Conservation (phyloP, 768 basidiomycete genomes). For the Aureoboletus auriporus region DNA sequence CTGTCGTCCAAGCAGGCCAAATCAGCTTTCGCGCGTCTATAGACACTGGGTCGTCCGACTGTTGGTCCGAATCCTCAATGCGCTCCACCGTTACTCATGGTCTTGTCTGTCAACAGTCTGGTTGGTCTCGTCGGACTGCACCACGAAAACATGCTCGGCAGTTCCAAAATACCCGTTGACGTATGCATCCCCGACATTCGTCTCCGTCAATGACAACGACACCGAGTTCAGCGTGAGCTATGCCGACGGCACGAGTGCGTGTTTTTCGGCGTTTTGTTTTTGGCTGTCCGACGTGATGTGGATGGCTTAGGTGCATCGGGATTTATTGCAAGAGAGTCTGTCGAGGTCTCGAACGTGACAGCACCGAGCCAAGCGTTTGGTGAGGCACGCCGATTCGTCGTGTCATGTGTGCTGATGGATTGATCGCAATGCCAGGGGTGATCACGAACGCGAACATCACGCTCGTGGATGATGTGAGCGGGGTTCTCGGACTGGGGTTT, state of each 20-base stretch:
- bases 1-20: constrained; percentile 54
- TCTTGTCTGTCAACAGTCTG: constrained; percentile 47
- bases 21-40: constrained; percentile 66
- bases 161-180: constrained; percentile 69
- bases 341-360: constrained; percentile 58
- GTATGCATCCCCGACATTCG: constrained; percentile 65
- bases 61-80: constrained; percentile 13
- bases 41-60: constrained; percentile 61
- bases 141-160: constrained; percentile 46
- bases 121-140: constrained; percentile 64
- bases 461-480: constrained; percentile 61
- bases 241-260: constrained; percentile 66
- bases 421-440: constrained; percentile 41
- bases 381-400: constrained; percentile 29
- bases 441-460: constrained; percentile 60
- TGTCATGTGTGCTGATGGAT: neutral
- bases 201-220: constrained; percentile 53
- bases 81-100: neutral
- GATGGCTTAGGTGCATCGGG: constrained; percentile 48
- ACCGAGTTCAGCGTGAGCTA: constrained; percentile 60
- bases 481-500: constrained; percentile 74
- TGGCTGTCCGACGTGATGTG: neutral
- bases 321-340: constrained; percentile 64
- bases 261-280: neutral
- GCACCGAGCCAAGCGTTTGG: constrained; percentile 64